Conservation (phyloP, 331 rosid genomes). For the Dryas integrifolia region DNA sequence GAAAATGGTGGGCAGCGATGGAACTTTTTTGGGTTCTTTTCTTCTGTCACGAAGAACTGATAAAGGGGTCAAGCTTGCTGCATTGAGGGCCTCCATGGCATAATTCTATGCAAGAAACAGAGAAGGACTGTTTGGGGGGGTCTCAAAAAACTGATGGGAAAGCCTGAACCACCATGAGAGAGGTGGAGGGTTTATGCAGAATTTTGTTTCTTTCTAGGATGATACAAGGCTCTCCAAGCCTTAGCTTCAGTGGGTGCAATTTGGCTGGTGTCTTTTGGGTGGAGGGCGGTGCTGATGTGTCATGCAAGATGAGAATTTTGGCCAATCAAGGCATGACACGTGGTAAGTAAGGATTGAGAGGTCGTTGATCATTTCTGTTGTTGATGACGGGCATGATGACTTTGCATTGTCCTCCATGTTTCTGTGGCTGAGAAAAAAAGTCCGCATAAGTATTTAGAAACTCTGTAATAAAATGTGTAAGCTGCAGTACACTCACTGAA, state of each 20-base stretch:
- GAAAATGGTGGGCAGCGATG: slow-evolving; percentile 36
- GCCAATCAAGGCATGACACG: slow-evolving; percentile 50
- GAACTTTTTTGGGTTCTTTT: slow-evolving; percentile 50
- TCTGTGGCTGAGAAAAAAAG: slow-evolving; percentile 66
- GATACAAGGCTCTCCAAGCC: slow-evolving; percentile 28
- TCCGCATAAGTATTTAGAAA: background rate
- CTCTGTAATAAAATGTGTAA: background rate
- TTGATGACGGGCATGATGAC: slow-evolving; percentile 15
- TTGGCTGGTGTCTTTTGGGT: slow-evolving; percentile 29
- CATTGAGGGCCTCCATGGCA: slow-evolving; percentile 98
- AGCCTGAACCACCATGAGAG: slow-evolving; percentile 45
- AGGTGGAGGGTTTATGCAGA: slow-evolving; percentile 29
- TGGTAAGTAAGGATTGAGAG: slow-evolving; percentile 53
- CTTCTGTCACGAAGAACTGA: slow-evolving; percentile 65
- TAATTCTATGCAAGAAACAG: slow-evolving; percentile 34
- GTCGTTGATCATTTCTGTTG: slow-evolving; percentile 31
- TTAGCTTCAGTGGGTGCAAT: slow-evolving; percentile 34
- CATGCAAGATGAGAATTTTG: slow-evolving; percentile 28
- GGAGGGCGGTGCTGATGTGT: slow-evolving; percentile 55
- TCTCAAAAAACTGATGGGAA: slow-evolving; percentile 29
- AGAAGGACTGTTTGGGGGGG: slow-evolving; percentile 15
- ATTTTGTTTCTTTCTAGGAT: slow-evolving; percentile 31
- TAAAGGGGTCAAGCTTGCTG: slow-evolving; percentile 69
- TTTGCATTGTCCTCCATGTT: slow-evolving; percentile 15
- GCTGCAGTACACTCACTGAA: background rate